A percentile compares a stretch with the other conserved stretches of the same genome.
Conservation (phyloP, 2,329 filamentous ascomycete species). For the Endoconidiophora polonica region DNA sequence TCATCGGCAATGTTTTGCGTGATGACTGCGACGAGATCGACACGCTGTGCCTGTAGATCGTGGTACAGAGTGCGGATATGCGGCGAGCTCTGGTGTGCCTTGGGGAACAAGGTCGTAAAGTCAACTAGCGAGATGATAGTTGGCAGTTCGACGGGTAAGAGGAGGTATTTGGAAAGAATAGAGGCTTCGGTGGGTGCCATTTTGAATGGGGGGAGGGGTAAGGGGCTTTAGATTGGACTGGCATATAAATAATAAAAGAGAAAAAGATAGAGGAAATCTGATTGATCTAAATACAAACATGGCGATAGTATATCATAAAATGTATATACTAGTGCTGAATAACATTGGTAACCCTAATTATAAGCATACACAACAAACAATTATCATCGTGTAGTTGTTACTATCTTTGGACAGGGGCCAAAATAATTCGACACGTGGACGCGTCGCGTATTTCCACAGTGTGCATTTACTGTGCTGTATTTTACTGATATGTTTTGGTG, state of each 20-base stretch:
- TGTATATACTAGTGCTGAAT: background rate
- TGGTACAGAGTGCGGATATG: conserved; percentile 58
- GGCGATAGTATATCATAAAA: background rate
- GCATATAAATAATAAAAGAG: background rate
- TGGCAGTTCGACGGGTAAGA: conserved; percentile 58
- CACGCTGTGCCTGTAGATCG: conserved; percentile 60
- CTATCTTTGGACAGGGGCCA: background rate
- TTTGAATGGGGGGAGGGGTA: background rate
- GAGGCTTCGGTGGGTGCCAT: conserved; percentile 62
- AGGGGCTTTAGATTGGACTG: background rate
- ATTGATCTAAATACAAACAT: background rate
- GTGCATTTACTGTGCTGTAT: background rate
- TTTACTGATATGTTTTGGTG: background rate
- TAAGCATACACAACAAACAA: background rate
- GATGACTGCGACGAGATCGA: conserved; percentile 50
- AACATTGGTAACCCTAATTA: background rate
- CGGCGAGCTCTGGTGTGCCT: conserved; percentile 41
- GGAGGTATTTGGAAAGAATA: conserved; percentile 62
- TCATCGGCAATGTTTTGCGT: conserved; percentile 49
- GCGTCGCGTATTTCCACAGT: conserved; percentile 10
- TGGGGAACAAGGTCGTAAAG: conserved; percentile 64
- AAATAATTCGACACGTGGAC: conserved; percentile 1
- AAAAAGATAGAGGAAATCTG: background rate
- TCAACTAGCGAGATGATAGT: conserved; percentile 56
- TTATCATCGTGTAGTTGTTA: background rate